Percentiles rank a stretch among this genome's conserved stretches.
Evolutionary conservation across 768 basidiomycete genomes (phyloP).

Genomic region (Scleroderma bovista): DNA sequence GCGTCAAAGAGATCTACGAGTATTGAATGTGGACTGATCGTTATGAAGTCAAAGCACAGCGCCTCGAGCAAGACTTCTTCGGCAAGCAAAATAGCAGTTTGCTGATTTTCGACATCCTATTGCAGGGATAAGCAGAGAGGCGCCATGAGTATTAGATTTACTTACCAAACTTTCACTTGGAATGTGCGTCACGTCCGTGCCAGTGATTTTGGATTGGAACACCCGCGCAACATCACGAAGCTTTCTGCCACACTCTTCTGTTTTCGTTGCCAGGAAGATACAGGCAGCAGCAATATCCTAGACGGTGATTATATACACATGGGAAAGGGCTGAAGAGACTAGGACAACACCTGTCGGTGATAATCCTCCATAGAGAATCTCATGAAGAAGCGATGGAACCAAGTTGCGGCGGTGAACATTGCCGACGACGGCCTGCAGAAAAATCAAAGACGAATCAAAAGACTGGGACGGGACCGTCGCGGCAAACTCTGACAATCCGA

Average conservation of each 20-base stretch:
- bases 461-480: slow-evolving; percentile 7
- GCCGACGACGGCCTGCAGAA: slow-evolving; percentile 65
- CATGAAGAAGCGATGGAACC: slow-evolving; percentile 93
- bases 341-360: slow-evolving; percentile 55
- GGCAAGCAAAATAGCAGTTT: slow-evolving; percentile 60
- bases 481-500: slow-evolving; percentile 57
- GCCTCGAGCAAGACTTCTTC: slow-evolving; percentile 80
- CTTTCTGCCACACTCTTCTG: slow-evolving; percentile 84
- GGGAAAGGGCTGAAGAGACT: slow-evolving; percentile 6
- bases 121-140: slow-evolving; percentile 1
- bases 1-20: slow-evolving; percentile 68
- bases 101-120: slow-evolving; percentile 74
- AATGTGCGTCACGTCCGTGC: slow-evolving; percentile 49
- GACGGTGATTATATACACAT: slow-evolving; percentile 5
- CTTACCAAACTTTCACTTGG: slow-evolving; percentile 62
- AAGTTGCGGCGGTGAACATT: slow-evolving; percentile 81
- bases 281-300: slow-evolving; percentile 84
- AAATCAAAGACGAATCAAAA: slow-evolving; percentile 8
- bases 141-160: slow-evolving; percentile 2
- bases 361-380: slow-evolving; percentile 78
- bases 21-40: slow-evolving; percentile 70
- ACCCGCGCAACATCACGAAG: slow-evolving; percentile 80
- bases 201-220: slow-evolving; percentile 61
- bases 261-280: slow-evolving; percentile 87
- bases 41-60: slow-evolving; percentile 80